Evolutionary conservation across 2,329 filamentous ascomycete species (phyloP).

Genomic region (Alternaria sp.): DNA sequence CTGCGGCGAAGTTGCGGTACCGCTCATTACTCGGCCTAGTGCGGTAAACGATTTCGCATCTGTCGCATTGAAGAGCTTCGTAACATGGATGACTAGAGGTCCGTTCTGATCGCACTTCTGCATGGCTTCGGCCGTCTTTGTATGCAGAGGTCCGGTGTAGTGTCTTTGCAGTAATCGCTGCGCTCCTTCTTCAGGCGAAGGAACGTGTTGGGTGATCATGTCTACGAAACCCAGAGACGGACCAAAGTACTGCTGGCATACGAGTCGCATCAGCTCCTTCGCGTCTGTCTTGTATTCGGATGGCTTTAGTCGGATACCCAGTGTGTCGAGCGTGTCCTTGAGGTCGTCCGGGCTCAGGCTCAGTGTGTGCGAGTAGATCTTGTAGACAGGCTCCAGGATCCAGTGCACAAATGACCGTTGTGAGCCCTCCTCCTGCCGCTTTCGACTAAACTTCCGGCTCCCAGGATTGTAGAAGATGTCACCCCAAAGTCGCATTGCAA

Average conservation of each 20-base stretch:
- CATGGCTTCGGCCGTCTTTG: constrained; percentile 82
- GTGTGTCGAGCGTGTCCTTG: constrained; percentile 75
- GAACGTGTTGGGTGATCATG: constrained; percentile 90
- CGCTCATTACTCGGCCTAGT: constrained; percentile 91
- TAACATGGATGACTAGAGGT: constrained; percentile 88
- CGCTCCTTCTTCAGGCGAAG: constrained; percentile 82
- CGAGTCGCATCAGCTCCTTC: constrained; percentile 83
- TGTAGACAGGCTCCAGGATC: constrained; percentile 95
- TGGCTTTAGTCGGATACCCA: constrained; percentile 89
- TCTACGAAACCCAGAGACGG: constrained; percentile 90
- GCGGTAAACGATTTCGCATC: constrained; percentile 93
- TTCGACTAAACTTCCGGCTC: constrained; percentile 90
- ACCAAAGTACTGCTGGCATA: constrained; percentile 96
- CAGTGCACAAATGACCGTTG: constrained; percentile 93
- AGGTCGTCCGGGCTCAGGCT: constrained; percentile 88
- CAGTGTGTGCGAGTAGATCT: constrained; percentile 93
- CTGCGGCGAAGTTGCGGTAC: constrained; percentile 81
- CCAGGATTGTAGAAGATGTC: constrained; percentile 95
- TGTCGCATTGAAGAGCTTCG: constrained; percentile 88
- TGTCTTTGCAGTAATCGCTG: constrained; percentile 80
- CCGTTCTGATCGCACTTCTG: constrained; percentile 85
- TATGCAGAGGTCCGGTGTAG: constrained; percentile 90
- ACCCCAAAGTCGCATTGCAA: constrained; percentile 88
- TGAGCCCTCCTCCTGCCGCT: constrained; percentile 79
- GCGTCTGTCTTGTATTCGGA: constrained; percentile 92